phyloP scores from a whole-genome alignment of 441 rosid genomes.

The Sinapis alba region DNA sequence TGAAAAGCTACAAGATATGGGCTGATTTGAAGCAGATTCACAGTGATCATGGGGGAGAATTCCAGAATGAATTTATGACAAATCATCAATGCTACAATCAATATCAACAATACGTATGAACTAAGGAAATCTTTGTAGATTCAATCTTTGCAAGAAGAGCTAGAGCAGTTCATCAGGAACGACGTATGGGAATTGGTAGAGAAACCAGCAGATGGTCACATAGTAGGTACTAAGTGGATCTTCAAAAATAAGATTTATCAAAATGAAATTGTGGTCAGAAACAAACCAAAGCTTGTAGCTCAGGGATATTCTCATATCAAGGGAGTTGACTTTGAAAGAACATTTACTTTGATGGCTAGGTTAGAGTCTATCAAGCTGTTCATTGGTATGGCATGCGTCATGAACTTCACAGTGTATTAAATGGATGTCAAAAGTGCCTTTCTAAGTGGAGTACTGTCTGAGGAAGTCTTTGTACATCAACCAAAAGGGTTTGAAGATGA shows the following conservation, averaged over 20 bases:
- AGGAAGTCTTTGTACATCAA: too few species aligned
- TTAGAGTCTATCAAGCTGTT: neutral
- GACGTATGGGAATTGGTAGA: neutral
- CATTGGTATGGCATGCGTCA: neutral
- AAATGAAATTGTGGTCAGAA: neutral
- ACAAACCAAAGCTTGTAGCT: neutral
- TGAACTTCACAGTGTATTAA: neutral
- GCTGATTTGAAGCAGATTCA: too few species aligned
- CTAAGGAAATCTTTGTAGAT: too few species aligned
- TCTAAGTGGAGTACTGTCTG: too few species aligned
- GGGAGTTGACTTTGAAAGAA: neutral
- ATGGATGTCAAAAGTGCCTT: neutral
- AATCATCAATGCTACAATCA: too few species aligned
- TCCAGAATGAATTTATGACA: too few species aligned
- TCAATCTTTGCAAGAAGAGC: neutral
- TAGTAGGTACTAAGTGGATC: neutral
- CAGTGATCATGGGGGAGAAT: too few species aligned
- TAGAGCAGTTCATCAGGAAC: neutral
- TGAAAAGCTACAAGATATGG: too few species aligned
- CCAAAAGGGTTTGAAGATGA: too few species aligned
- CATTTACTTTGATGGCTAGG: neutral
- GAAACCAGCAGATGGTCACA: rapidly evolving
- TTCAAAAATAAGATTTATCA: neutral
- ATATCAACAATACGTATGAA: too few species aligned
- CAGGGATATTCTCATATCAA: neutral